Conservation (phyloP, 495 filamentous ascomycete genomes). For the Amniculicola lignicola region DNA sequence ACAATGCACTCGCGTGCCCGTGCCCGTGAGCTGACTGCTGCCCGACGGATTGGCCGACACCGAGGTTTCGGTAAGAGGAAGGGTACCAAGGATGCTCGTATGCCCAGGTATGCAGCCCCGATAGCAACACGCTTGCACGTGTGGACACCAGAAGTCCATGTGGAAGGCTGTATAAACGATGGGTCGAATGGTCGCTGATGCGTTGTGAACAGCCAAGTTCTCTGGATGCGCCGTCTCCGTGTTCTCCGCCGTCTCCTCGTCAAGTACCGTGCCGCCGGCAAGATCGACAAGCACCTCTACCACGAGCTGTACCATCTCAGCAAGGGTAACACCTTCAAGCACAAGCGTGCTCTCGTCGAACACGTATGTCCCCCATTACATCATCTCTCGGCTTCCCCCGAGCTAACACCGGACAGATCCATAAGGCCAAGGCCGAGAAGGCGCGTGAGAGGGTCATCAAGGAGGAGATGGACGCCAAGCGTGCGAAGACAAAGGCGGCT, state of each 20-base stretch:
- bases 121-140: background rate
- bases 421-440: slow-evolving; percentile 99
- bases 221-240: slow-evolving; percentile 99
- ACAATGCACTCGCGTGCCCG: slow-evolving; percentile 98
- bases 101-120: slow-evolving; percentile 75
- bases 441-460: slow-evolving; percentile 87
- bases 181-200: slow-evolving; percentile 34
- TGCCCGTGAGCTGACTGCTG: slow-evolving; percentile 84
- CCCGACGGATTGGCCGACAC: slow-evolving; percentile 90
- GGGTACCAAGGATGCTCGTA: slow-evolving; percentile 99
- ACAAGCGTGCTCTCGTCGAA: slow-evolving; percentile 99
- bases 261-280: slow-evolving; percentile 98
- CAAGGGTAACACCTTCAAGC: slow-evolving; percentile 99
- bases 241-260: slow-evolving; percentile 97
- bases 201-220: slow-evolving; percentile 66
- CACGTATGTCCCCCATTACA: slow-evolving; percentile 72
- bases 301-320: slow-evolving; percentile 98
- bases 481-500: slow-evolving; percentile 98
- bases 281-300: slow-evolving; percentile 99
- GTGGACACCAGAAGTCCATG: too few relatives aligned
- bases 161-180: too few relatives aligned
- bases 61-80: slow-evolving; percentile 99
- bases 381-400: slow-evolving; percentile 29
- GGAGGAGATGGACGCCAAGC: slow-evolving; percentile 99
- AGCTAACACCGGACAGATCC: slow-evolving; percentile 64